These are phyloP conservation scores for Alloteropsis semialata DNA, from an alignment of 176 grass and related monocot species.

Conservation along the genomic window DNA sequence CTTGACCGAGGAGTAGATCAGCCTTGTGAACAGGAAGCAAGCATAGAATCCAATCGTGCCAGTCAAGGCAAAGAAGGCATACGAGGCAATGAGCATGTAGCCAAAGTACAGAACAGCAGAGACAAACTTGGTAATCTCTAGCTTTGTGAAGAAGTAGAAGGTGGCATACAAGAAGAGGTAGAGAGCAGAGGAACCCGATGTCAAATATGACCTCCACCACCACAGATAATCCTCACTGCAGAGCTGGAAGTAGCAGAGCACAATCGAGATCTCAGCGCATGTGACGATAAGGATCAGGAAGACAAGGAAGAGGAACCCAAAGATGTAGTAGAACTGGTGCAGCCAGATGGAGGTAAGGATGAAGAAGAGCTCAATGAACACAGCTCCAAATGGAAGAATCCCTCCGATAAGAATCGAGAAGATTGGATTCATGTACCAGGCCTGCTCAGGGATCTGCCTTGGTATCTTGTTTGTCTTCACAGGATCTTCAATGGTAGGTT, in stretches of 20 bases:
- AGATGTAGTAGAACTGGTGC: slow-evolving; percentile 94
- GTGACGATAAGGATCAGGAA: slow-evolving; percentile 86
- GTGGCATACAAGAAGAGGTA: slow-evolving; percentile 83
- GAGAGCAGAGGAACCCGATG: slow-evolving; percentile 85
- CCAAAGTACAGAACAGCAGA: slow-evolving; percentile 80
- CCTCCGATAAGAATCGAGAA: slow-evolving; percentile 85
- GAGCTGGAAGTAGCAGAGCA: slow-evolving; percentile 92
- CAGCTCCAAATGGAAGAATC: slow-evolving; percentile 87
- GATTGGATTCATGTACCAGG: slow-evolving; percentile 91
- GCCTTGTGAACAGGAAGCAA: slow-evolving; percentile 79
- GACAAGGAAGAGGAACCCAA: slow-evolving; percentile 89
- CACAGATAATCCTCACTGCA: slow-evolving; percentile 96
- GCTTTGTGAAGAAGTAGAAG: slow-evolving; percentile 95
- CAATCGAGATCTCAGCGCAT: slow-evolving; percentile 89
- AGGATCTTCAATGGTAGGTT: slow-evolving; percentile 72
- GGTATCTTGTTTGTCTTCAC: slow-evolving; percentile 96
- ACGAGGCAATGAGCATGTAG: slow-evolving; percentile 87
- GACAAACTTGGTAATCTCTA: slow-evolving; percentile 83
- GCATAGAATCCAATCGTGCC: slow-evolving; percentile 87
- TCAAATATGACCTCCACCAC: slow-evolving; percentile 94
- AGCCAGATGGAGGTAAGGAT: slow-evolving; percentile 94
- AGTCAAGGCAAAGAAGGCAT: slow-evolving; percentile 81
- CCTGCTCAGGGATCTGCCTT: slow-evolving; percentile 76
- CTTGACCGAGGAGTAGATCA: slow-evolving; percentile 91
- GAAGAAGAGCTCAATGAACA: slow-evolving; percentile 92